phyloP scores from a whole-genome alignment of 805 yeast genomes.

The Torulaspora gathmanii region DNA sequence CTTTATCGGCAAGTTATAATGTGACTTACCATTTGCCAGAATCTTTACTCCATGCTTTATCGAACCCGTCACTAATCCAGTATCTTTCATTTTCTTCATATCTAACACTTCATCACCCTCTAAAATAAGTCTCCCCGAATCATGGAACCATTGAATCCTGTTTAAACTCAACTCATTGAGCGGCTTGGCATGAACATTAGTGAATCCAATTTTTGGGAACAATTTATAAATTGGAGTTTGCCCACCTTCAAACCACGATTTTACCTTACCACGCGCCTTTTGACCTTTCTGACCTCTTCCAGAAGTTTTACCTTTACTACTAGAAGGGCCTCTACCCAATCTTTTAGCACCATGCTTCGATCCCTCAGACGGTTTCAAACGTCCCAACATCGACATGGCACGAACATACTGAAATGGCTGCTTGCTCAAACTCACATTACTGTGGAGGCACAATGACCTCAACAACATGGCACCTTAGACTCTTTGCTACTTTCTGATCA shows the following conservation, averaged over 20 bases:
- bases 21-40: slow-evolving; percentile 58
- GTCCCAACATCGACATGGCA: slow-evolving; percentile 47
- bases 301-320: slow-evolving; percentile 88
- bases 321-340: slow-evolving; percentile 94
- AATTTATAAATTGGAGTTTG: slow-evolving; percentile 86
- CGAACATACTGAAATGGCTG: slow-evolving; percentile 23
- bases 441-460: not conserved
- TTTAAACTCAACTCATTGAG: slow-evolving; percentile 59
- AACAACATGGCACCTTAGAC: not conserved
- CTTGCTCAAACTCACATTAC: not conserved
- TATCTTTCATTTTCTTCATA: slow-evolving; percentile 69
- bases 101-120: slow-evolving; percentile 59
- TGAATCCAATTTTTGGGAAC: slow-evolving; percentile 86
- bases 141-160: slow-evolving; percentile 65
- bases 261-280: slow-evolving; percentile 88
- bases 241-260: slow-evolving; percentile 97
- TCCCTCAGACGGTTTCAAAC: slow-evolving; percentile 54
- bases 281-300: slow-evolving; percentile 99
- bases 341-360: slow-evolving; percentile 61
- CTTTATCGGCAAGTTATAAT: slow-evolving; percentile 53
- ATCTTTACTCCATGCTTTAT: slow-evolving; percentile 77
- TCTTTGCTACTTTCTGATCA: too few species aligned
- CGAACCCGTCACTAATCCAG: slow-evolving; percentile 68
- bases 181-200: slow-evolving; percentile 52
- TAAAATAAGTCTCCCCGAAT: slow-evolving; percentile 58